These are phyloP conservation scores for Telfairia occidentalis DNA, from an alignment of 331 rosid species.

Conservation along the genomic window DNA sequence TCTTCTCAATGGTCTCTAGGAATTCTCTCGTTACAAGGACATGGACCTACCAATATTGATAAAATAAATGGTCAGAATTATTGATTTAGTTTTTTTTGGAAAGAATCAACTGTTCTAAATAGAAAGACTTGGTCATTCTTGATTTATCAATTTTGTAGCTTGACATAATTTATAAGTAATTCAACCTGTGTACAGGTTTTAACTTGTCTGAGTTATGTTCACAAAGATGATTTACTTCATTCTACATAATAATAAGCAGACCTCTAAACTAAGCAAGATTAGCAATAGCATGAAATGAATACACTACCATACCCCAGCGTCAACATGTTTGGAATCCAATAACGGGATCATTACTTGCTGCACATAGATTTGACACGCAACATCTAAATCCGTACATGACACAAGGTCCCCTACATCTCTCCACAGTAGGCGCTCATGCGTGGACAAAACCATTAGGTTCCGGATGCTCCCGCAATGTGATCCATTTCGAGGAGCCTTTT, in stretches of 20 bases:
- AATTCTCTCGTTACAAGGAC: constrained; percentile 45
- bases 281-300: background rate
- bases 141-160: background rate
- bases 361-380: constrained; percentile 36
- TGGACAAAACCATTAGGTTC: constrained; percentile 34
- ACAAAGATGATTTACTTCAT: background rate
- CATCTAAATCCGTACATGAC: constrained; percentile 41
- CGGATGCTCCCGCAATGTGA: background rate
- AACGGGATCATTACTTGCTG: constrained; percentile 59
- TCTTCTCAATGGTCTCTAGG: constrained; percentile 50
- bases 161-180: background rate
- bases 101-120: background rate
- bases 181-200: background rate
- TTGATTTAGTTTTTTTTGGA: background rate
- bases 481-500: constrained; percentile 41
- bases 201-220: background rate
- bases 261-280: background rate
- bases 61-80: background rate
- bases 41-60: constrained; percentile 32
- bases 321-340: constrained; percentile 58
- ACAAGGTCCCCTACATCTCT: constrained; percentile 33
- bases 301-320: constrained; percentile 57
- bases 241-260: background rate
- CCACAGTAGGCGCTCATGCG: constrained; percentile 57
- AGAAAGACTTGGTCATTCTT: background rate